Evolutionary conservation across 106 monocot genomes (phyloP), one percentile per base, ranked within the genome.

Genomic region (Posidonia australis): DNA sequence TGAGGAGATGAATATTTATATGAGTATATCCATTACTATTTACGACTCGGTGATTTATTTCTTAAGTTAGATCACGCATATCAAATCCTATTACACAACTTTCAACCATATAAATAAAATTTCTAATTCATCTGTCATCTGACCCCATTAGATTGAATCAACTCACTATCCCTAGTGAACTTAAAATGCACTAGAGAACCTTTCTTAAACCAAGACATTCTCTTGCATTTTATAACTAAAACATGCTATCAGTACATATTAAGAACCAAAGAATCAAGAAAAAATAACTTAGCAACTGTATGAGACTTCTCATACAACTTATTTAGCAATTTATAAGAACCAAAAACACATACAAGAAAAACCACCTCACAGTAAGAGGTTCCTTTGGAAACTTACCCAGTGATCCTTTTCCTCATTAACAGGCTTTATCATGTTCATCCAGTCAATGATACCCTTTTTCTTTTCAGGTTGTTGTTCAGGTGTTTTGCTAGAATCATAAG

Each of bases 401-500:
- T 94, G 93, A 19, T 94, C 93, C 66, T 86, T 94, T 75, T 94
- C 93, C 70, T 89, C 93, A 69, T 86, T 86, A 63, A 53, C 75
- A 62, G 89, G 89, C 54, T 86, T 94, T 28, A 89, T 76, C 55
- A 83, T 49, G 71, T 84, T 89, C 72, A 86, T 79, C 89, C 89
- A 94, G 65, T 89, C 81, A 47, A 60, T 55, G 21, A 88, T 61
- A 32, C 75, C 79, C 65, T 84, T 89, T 70, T 83, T 92, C 74
- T 77, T 89, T 51, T 89, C 93, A 76, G 66, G 60, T 67, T 41
- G 46, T 60, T 88, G 86, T 56, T 89, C 93, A 68, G 77, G 45
- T 56, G 23, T 55, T 68, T 86, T 89, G 41, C 67, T 61, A 53
- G 73, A 65, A 72, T 89, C 89, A 68, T 72, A 54, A 70, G 22